Base-by-base conservation (phyloP, 257 asterid species). In the Salvia splendens region DNA sequence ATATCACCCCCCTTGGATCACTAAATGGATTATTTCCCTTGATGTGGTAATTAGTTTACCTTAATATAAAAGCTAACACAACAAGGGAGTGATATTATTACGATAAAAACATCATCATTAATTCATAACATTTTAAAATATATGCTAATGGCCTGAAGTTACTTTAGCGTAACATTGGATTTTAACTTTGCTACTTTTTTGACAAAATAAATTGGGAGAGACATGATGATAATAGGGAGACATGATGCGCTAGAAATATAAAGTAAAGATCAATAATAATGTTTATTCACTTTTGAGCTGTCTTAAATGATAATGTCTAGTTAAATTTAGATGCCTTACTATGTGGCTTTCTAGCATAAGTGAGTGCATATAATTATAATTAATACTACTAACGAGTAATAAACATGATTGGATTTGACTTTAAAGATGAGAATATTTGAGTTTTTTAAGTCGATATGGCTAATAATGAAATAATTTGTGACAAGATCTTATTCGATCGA, bases 201-300 rank as follows among this genome's bases (percentile, higher is more conserved):
- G 4, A n/a, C 24, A 63, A 30, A 38, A 14, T 11, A 33, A 33
- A 8, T 12, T 11, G 43, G 8, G 46, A 45, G 70, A 55, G 50
- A 41, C 33, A 46, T 64, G 41, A 12, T 46, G 16, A 14, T 38
- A 40, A 56, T 24, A 15, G 63, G 42, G 57, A 50, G 53, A 38
- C 64, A 53, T 68, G 64, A 66, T 52, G 55, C 4, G 36, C 12
- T 24, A 61, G 24, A 62, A 43, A 62, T 28, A 42, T 35, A 53
- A 62, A 74, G 68, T 50, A 14, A 56, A 61, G 30, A 54, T 55
- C 59, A 69, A 75, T 69, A 49, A 64, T 69, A 68, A 67, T 61
- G 74, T 61, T 49, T 50, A 41, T 53, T 46, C 72, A 50, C 75
- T 75, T 75, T 75, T 57, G 72, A 64, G 75, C 71, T 75, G 76